Base-by-base conservation (phyloP, 192 early-diverging fungal species). In the Blastocladiella britannica region DNA sequence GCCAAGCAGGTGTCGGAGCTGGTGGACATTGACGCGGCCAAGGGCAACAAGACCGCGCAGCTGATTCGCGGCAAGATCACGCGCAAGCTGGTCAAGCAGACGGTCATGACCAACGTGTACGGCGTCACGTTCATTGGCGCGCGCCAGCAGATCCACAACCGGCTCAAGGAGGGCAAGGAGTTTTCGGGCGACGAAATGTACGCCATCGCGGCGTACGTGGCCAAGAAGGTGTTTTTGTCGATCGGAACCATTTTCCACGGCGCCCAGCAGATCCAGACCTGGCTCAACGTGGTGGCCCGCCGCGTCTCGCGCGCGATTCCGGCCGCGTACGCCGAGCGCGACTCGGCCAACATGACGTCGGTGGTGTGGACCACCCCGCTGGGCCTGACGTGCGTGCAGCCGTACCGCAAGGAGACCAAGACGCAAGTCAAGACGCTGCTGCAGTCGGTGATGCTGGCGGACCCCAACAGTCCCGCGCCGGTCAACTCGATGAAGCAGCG, bases 71-170 rank as follows among this genome's bases (percentile, higher is more conserved):
- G 74, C 58, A 77, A 77, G 58, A 72, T 98, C 51, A 84, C 77
- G 8, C 83, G 94, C 54, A 93, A 93, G 72, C 78, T 98, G 37
- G 89, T 98, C 55, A 98, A 98, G 72, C 91, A 98, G 62, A 93
- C 94, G 0, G 92, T 98, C 60, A 98, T 98, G 94, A 98, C 94
- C 54, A 94, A 92, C 64, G 91, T 93, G 4, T 98, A 98, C 53
- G 94, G 94, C 27, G 94, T 98, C 53, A 98, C 94, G 1, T 86
- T 93, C 61, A 74, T 98, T 25, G 94, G 94, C 28, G 93, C 93
- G 5, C 70, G 81, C 29, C 70, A 72, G 8, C 93, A 97, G 72
- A 91, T 97, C 58, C 71, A 74, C 25, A 82, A 79, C 30, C 78
- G 91, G 25, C 65, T 97, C 31, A 82, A 78, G 62, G 93, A 97